Percentiles rank a stretch among this genome's conserved stretches.
phyloP scores from a whole-genome alignment of 345 rosid genomes.

The Citrus maxima region DNA sequence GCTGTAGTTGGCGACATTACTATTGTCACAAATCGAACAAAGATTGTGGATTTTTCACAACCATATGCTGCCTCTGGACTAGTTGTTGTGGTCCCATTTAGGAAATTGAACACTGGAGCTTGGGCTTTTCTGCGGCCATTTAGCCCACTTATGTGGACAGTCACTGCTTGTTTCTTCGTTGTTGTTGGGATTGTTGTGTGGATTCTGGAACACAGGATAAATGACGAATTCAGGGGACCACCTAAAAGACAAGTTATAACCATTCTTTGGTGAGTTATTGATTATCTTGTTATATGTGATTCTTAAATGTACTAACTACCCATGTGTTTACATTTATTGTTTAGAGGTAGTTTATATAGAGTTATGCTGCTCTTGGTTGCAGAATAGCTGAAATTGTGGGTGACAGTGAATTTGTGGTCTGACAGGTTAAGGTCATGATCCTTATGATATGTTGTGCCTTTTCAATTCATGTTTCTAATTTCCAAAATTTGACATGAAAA shows the following conservation, averaged over 20 bases:
- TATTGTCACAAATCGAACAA: constrained; percentile 80
- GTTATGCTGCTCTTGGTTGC: neutral
- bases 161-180: constrained; percentile 65
- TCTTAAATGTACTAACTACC: neutral
- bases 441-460: neutral
- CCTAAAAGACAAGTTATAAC: constrained; percentile 75
- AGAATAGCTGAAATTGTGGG: neutral
- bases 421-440: neutral
- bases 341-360: neutral
- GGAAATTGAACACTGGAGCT: constrained; percentile 72
- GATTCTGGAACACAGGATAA: constrained; percentile 89
- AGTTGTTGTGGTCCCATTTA: constrained; percentile 81
- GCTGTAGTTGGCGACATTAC: constrained; percentile 91
- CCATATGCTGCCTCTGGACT: constrained; percentile 91
- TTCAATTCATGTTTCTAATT: neutral
- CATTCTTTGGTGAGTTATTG: constrained; percentile 67
- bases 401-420: neutral
- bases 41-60: constrained; percentile 84
- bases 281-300: neutral
- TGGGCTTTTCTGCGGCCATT: constrained; percentile 95
- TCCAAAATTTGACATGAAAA: neutral
- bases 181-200: constrained; percentile 81
- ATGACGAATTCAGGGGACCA: constrained; percentile 93
- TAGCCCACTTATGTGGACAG: constrained; percentile 65
- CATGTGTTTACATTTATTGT: neutral